Base-by-base conservation (phyloP, 176 grass and related monocot genomes). In the Aegilops umbellulata region DNA sequence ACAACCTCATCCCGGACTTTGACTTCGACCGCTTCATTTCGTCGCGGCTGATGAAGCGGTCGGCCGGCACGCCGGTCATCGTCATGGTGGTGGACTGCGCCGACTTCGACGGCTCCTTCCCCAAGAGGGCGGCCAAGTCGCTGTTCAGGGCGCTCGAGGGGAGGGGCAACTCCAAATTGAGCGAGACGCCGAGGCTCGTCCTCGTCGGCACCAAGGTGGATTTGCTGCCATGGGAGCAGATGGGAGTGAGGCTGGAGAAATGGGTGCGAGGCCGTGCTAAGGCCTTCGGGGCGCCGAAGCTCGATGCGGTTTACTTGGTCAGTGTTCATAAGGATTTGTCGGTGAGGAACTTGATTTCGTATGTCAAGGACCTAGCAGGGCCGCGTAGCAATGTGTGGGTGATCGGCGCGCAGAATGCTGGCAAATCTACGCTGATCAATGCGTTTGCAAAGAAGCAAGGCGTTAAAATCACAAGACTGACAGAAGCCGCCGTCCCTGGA, bases 371-470 rank as follows among this genome's bases (percentile, higher is more conserved):
- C n/a, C 63, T 85, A 34, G 93, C 96, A 1, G 96, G 96, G 24
- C 93, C 96, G 27, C 86, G 93, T 17, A 94, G 96, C 80, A 98
- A 98, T 29, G 96, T 95, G 66, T 98, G 96, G 96, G 91, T 98
- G 66, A 93, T 98, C 76, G 96, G 96, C 14, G 96, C 95, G 25
- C 93, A 98, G 88, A 98, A 98, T 89, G 95, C 93, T 44, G 95
- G 95, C 5, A 98, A 98, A 87, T 98, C 95, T 19, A 98, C 95
- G 4, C 63, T 98, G 22, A 98, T 98, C 62, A 98, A 98, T 84
- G 96, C 90, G 7, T 92, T 98, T 79, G 90, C 96, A 55, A 95
- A 98, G 82, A 90, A 91, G 61, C 87, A 92, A 79, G 96, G 88
- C 65, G 91, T 95, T 4, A 94, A 98, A 74, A 88, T 89, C 65